Base-by-base conservation (phyloP, 2,329 filamentous ascomycete species). In the Aspergillus brunneoviolaceus region DNA sequence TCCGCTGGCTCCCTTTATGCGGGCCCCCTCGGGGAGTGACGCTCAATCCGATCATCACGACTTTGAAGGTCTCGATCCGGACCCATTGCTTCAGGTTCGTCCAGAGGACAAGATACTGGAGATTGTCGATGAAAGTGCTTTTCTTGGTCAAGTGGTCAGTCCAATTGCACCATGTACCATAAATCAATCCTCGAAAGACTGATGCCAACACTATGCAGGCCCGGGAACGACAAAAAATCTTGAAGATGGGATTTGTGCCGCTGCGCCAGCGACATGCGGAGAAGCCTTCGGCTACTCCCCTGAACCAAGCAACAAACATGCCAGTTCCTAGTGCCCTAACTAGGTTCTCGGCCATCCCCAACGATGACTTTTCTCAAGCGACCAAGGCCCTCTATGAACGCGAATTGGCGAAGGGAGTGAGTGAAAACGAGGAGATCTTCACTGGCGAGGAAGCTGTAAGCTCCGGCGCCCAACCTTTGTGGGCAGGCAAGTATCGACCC, bases 341-440 rank as follows among this genome's bases (percentile, higher is more conserved):
- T 48, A 84, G 91, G 51, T 94, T 94, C 72, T 87, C 90, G 1
- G 78, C 86, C 10, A 80, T 84, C 11, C 83, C 84, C 23, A 88
- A 89, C 63, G 90, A 92, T 64, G 91, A 96, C 74, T 91, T 91
- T 69, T 96, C 92, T 0, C 88, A 92, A 71, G 90, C 90, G 1
- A 96, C 92, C 49, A 93, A 90, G 76, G 92, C 91, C 5, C 80
- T 96, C 35, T 97, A 96, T 73, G 93, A 98, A 70, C 87, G 93
- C 53, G 95, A 98, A 76, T 90, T 96, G 50, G 94, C 95, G 21
- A 89, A 92, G 63, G 95, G 95, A 1, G 86, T 99, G 10, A 87
- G 89, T 62, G 95, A 98, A 71, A 92, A 96, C 70, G 95, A 99
- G 74, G 95, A 99, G 76, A 91, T 99, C 35, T 97, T 99, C 71